These are phyloP conservation scores for Eremothecium gossypii DNA, from an alignment of 1,139 yeast genomes.

Conservation along the genomic window DNA sequence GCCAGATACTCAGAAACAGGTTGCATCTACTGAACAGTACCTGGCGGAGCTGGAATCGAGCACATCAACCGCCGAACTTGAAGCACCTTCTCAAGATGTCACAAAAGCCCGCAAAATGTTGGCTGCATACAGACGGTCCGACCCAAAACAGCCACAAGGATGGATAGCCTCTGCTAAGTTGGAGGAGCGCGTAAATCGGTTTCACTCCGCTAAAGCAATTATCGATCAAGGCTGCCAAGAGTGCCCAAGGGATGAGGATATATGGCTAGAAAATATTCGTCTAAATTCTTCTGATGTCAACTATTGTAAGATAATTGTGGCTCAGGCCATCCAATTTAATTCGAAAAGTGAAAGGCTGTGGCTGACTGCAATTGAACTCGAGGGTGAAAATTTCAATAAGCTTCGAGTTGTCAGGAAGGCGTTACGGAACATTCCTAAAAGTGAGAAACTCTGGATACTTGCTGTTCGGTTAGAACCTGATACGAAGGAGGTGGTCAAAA, in stretches of 20 bases:
- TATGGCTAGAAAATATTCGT: conserved; percentile 77
- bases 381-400: conserved; percentile 44
- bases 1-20: conserved; percentile 15
- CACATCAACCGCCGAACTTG: background rate
- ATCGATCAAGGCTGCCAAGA: conserved; percentile 65
- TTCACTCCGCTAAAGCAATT: conserved; percentile 46
- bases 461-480: conserved; percentile 44
- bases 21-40: conserved; percentile 29
- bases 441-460: conserved; percentile 43
- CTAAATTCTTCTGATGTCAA: conserved; percentile 45
- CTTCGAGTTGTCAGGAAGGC: conserved; percentile 54
- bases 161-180: conserved; percentile 86
- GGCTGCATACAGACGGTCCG: conserved; percentile 57
- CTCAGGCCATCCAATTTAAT: conserved; percentile 55
- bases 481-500: conserved; percentile 39
- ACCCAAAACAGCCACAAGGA: conserved; percentile 65
- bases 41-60: conserved; percentile 31
- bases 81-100: conserved; percentile 36
- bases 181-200: conserved; percentile 58
- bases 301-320: conserved; percentile 46
- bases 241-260: conserved; percentile 58
- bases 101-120: conserved; percentile 53
- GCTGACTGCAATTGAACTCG: conserved; percentile 61
- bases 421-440: conserved; percentile 43
- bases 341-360: conserved; percentile 56